Conservation (phyloP, 2,329 filamentous ascomycete species). For the Thielaviopsis euricoi region DNA sequence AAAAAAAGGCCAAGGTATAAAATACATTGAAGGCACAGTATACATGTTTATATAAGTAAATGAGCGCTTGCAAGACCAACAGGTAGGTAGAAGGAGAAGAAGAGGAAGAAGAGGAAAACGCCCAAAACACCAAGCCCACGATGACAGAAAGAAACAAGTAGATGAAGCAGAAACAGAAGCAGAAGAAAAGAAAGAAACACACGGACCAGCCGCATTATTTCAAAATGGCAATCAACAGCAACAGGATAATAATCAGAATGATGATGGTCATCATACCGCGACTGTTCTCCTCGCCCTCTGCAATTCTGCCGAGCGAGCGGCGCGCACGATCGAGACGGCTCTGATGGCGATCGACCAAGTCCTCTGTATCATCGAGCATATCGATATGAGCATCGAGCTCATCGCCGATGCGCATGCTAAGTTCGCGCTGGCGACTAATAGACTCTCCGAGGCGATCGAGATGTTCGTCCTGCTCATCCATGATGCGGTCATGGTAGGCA, state of each 20-base stretch:
- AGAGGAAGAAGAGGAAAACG: not conserved
- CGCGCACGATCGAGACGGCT: constrained; percentile 59
- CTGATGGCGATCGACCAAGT: constrained; percentile 65
- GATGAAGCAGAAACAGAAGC: not conserved
- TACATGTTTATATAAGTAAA: constrained; percentile 6
- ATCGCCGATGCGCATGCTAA: constrained; percentile 91
- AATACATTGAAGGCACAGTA: not conserved
- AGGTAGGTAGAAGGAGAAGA: not conserved
- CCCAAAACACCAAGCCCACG: not conserved
- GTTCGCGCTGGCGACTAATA: constrained; percentile 76
- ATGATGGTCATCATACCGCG: constrained; percentile 76
- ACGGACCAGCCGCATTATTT: constrained; percentile 41
- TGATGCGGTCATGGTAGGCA: constrained; percentile 61
- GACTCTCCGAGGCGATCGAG: constrained; percentile 75
- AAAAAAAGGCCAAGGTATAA: constrained; percentile 14
- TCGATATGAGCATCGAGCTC: constrained; percentile 83
- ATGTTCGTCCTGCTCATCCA: constrained; percentile 84
- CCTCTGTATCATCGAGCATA: constrained; percentile 79
- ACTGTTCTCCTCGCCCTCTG: constrained; percentile 63
- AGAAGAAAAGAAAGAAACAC: too few species aligned
- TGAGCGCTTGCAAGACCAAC: not conserved
- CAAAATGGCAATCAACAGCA: constrained; percentile 67
- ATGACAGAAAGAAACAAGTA: not conserved
- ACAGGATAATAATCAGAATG: constrained; percentile 62
- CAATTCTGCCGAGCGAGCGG: constrained; percentile 53